Percentiles rank a stretch among this genome's conserved stretches.
phyloP scores from a whole-genome alignment of 2,329 filamentous ascomycete species.

The Daldinia sp. region DNA sequence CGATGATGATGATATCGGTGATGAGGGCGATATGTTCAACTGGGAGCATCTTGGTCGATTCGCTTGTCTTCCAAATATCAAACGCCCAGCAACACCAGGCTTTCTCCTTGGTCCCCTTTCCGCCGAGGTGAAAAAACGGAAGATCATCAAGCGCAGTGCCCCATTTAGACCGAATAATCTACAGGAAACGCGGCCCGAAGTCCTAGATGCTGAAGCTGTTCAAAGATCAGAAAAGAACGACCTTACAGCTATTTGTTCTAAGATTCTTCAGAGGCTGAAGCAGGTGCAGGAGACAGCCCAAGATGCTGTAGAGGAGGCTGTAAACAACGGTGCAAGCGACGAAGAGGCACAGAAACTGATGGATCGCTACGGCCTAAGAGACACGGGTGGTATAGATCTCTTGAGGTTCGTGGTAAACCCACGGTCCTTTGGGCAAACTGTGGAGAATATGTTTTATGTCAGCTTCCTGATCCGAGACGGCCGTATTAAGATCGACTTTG shows the following conservation, averaged over 20 bases:
- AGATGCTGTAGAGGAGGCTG: constrained; percentile 57
- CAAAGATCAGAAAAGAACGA: constrained; percentile 82
- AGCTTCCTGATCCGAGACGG: constrained; percentile 94
- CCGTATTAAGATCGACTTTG: constrained; percentile 77
- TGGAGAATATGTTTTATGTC: constrained; percentile 97
- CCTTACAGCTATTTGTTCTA: constrained; percentile 80
- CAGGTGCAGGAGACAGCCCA: constrained; percentile 62
- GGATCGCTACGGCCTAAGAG: constrained; percentile 73
- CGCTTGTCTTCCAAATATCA: constrained; percentile 79
- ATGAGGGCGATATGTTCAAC: constrained; percentile 82
- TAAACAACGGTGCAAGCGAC: constrained; percentile 62
- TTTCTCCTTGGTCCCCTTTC: constrained; percentile 92
- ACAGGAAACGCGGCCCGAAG: constrained; percentile 79
- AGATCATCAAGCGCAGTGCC: constrained; percentile 76
- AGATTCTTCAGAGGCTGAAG: constrained; percentile 74
- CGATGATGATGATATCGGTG: constrained; percentile 74
- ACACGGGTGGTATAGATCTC: constrained; percentile 78
- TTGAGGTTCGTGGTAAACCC: constrained; percentile 94
- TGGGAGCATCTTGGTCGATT: constrained; percentile 86
- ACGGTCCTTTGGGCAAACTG: constrained; percentile 88
- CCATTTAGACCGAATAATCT: constrained; percentile 76
- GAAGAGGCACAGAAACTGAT: constrained; percentile 66
- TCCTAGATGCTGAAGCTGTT: constrained; percentile 80
- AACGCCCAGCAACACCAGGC: constrained; percentile 80
- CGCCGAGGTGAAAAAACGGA: constrained; percentile 84